Base-by-base conservation (phyloP, 139 green algal genomes). In the Chlamydomonas sp. region DNA sequence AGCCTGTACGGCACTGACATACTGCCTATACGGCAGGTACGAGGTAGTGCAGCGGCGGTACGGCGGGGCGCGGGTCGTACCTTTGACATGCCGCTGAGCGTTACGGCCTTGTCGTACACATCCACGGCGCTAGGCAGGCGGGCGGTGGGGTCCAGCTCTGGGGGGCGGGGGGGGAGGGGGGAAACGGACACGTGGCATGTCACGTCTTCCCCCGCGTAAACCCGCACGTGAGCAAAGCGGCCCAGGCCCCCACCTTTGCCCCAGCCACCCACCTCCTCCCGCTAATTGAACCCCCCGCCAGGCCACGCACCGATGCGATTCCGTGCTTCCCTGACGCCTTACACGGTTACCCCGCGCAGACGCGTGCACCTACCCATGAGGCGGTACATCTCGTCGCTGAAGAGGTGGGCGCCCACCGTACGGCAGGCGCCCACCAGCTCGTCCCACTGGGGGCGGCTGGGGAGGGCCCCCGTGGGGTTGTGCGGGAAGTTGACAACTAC, bases 401-500 rank as follows among this genome's bases (percentile, higher is more conserved):
- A 97, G 1, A 98, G 91, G 59, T 91, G 91, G 1, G 88, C 92
- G 9, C 88, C 91, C 0, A 64, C n/a, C 0, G 0, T 20, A 0
- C 69, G 63, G 83, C 91, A 95, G 0, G 76, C 74, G 4, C 63
- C 79, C 49, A 94, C 79, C 14, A 98, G 49, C 16, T 58, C 6
- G 2, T 64, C 7, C 92, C 89, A 95, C 68, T 96, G 84, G 14
- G 72, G 58, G 4, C 10, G 8, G 20, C 4, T 83, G 1, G 90
- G 91, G 59, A 94, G 80, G 1, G 69, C 83, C 17, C 95, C 94
- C 3, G 92, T 96, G 16, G 96, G 96, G 92, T 98, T 98, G 95
- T 98, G 96, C 4, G 95, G 95, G 67, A 96, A 97, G 93, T 98
- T 98, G 63, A 97, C 91, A 1, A 97, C 91, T 1, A 96, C 92